Evolutionary conservation across 2,329 filamentous ascomycete genomes (phyloP).

Genomic region (Colletotrichum brevisporum): DNA sequence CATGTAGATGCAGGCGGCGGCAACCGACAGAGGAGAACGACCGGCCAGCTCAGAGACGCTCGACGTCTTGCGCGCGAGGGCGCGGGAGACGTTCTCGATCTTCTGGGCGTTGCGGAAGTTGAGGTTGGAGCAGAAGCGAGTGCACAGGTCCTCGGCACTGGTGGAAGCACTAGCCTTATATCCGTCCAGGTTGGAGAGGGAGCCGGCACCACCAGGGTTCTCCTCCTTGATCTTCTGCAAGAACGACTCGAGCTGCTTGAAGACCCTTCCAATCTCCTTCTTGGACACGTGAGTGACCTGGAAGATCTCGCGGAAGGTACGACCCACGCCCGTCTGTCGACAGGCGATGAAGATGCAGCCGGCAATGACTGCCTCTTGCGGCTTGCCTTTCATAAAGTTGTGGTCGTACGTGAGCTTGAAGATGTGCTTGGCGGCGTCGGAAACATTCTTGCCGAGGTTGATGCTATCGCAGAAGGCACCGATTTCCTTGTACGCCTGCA

Average conservation of each 20-base stretch:
- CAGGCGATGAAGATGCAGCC: constrained; percentile 98
- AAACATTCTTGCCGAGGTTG: constrained; percentile 83
- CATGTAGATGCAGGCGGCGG: constrained; percentile 97
- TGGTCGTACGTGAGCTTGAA: constrained; percentile 96
- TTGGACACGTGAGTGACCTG: constrained; percentile 93
- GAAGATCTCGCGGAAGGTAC: constrained; percentile 95
- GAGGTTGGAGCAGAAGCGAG: constrained; percentile 90
- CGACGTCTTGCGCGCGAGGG: constrained; percentile 83
- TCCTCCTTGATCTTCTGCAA: constrained; percentile 80
- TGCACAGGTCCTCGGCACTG: constrained; percentile 86
- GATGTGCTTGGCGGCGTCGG: constrained; percentile 92
- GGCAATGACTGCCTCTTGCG: constrained; percentile 92
- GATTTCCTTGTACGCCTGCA: constrained; percentile 92
- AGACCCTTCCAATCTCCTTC: constrained; percentile 96
- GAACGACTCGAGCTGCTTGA: constrained; percentile 93
- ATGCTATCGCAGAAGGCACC: constrained; percentile 88
- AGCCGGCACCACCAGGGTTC: constrained; percentile 64
- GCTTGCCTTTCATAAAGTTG: constrained; percentile 95
- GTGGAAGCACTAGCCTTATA: constrained; percentile 84
- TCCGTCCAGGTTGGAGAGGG: constrained; percentile 72
- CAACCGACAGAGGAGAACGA: constrained; percentile 92
- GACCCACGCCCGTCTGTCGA: constrained; percentile 86
- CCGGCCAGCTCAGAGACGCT: constrained; percentile 87
- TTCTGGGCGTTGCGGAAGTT: constrained; percentile 78
- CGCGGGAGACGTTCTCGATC: constrained; percentile 84